Percentiles rank a stretch among this genome's conserved stretches.
Evolutionary conservation across 257 asterid genomes (phyloP).

Genomic region (Ligustrum vulgare): DNA sequence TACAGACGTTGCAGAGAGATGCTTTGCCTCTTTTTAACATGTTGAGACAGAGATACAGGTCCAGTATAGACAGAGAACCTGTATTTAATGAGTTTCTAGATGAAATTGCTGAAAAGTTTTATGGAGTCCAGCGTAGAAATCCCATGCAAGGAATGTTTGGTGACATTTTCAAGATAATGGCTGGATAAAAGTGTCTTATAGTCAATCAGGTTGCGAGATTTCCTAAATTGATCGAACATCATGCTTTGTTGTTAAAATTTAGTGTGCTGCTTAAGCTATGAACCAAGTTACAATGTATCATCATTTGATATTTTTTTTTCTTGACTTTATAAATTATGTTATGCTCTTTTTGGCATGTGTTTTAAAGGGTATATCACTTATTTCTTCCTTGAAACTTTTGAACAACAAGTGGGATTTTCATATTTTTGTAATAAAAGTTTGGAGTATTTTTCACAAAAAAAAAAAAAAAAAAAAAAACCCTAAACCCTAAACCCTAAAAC

Average conservation of each 20-base stretch:
- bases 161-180: constrained; percentile 79
- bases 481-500: no score
- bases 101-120: constrained; percentile 79
- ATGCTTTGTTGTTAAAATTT: background rate
- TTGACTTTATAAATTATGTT: background rate
- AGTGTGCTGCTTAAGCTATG: background rate
- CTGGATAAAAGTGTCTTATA: constrained; percentile 42
- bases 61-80: constrained; percentile 70
- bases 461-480: no score
- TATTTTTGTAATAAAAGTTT: background rate
- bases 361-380: background rate
- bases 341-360: background rate
- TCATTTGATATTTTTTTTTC: background rate
- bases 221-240: background rate
- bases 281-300: background rate
- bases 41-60: constrained; percentile 73
- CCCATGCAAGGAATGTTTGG: constrained; percentile 95
- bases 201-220: background rate
- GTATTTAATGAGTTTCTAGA: constrained; percentile 78
- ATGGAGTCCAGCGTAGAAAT: constrained; percentile 72
- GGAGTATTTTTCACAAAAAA: background rate
- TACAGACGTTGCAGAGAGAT: constrained; percentile 89
- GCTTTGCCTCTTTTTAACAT: constrained; percentile 87
- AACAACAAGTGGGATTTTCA: background rate
- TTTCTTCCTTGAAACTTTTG: background rate